A percentile compares a stretch with the other conserved stretches of the same genome.
Evolutionary conservation across 768 basidiomycete species (phyloP).

Genomic region (Lentinula detonsa): DNA sequence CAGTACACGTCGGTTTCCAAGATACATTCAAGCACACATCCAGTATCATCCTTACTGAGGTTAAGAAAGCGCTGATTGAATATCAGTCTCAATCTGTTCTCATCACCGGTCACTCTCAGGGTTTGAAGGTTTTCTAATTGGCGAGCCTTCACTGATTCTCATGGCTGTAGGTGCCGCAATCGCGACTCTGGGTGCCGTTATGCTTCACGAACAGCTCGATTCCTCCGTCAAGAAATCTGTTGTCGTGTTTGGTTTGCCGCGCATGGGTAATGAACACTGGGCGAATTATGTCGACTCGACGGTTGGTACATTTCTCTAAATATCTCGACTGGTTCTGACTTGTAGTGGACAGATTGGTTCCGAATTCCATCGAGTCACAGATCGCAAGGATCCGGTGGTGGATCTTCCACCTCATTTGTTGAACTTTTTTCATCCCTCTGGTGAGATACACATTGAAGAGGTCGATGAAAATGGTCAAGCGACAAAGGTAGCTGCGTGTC

Average conservation of each 20-base stretch:
- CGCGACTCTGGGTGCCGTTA: neutral
- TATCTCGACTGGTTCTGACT: neutral
- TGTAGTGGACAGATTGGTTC: neutral
- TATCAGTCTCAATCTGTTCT: neutral
- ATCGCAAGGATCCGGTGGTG: neutral
- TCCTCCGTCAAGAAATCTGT: neutral
- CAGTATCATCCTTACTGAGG: neutral
- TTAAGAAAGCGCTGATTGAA: neutral
- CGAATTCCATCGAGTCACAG: neutral
- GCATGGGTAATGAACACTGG: conserved; percentile 7
- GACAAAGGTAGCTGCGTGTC: neutral
- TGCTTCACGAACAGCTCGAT: neutral
- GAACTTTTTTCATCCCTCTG: neutral
- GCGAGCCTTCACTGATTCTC: neutral
- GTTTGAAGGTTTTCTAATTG: neutral
- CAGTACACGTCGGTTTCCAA: neutral
- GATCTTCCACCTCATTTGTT: neutral
- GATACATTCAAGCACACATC: neutral
- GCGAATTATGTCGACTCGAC: conserved; percentile 10
- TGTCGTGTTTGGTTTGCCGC: neutral
- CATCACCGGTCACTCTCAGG: neutral
- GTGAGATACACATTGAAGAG: neutral
- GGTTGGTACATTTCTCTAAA: conserved; percentile 2
- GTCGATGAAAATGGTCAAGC: neutral
- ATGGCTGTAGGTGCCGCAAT: neutral